A percentile compares a stretch with the other conserved stretches of the same genome.
Conservation (phyloP, 805 yeast genomes). For the Wickerhamiella vanderwaltii region DNA sequence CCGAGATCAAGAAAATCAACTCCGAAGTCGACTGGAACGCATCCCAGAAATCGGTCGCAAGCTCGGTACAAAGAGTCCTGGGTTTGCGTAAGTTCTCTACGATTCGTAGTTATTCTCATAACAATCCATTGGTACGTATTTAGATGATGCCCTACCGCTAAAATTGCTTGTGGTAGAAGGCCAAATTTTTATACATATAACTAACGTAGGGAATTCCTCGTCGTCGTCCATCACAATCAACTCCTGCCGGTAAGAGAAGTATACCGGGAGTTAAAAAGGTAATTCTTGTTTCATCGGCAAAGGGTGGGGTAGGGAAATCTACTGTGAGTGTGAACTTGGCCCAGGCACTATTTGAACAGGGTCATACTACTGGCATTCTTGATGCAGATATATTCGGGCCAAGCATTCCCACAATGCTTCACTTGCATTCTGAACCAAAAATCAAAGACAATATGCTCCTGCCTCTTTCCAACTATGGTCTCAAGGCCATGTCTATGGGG, state of each 20-base stretch:
- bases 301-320: slow-evolving; percentile 76
- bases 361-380: slow-evolving; percentile 51
- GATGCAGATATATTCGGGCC: slow-evolving; percentile 85
- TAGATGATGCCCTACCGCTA: background rate
- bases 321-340: slow-evolving; percentile 61
- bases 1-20: slow-evolving; percentile 20
- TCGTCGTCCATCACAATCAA: slow-evolving; percentile 9
- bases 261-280: slow-evolving; percentile 53
- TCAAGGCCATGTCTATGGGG: slow-evolving; percentile 85
- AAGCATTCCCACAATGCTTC: slow-evolving; percentile 59
- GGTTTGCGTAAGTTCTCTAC: slow-evolving; percentile 24
- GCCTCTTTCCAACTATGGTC: slow-evolving; percentile 62
- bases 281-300: slow-evolving; percentile 59
- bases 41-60: slow-evolving; percentile 23
- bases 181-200: slow-evolving; percentile 5
- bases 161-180: background rate
- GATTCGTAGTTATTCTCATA: slow-evolving; percentile 27
- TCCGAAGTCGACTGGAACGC: slow-evolving; percentile 26
- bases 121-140: slow-evolving; percentile 43
- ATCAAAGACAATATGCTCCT: slow-evolving; percentile 43
- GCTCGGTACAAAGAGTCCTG: slow-evolving; percentile 18
- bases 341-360: slow-evolving; percentile 40
- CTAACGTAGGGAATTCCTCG: slow-evolving; percentile 35
- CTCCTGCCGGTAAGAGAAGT: slow-evolving; percentile 24
- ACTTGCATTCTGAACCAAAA: slow-evolving; percentile 59